Conservation (phyloP, 352 stramenopile genomes). For the Hyaloperonospora arabidopsidis region DNA sequence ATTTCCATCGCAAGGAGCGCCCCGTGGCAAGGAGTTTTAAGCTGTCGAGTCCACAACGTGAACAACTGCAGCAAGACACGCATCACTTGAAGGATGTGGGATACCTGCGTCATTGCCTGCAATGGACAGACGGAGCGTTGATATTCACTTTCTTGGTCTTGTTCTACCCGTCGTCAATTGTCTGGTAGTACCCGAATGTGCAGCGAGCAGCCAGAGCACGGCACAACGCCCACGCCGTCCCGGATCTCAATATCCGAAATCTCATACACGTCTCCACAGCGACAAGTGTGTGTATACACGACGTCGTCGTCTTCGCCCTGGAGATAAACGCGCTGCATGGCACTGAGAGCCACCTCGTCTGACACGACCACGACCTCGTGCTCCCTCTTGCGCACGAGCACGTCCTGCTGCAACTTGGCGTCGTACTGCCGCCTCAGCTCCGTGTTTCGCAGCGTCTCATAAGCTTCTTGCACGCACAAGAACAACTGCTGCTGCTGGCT, state of each 20-base stretch:
- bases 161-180: background rate
- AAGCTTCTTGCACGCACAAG: conserved; percentile 52
- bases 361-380: conserved; percentile 52
- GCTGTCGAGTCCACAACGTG: background rate
- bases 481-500: conserved; percentile 34
- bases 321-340: conserved; percentile 43
- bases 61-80: background rate
- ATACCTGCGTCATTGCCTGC: conserved; percentile 11
- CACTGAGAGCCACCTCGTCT: conserved; percentile 39
- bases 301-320: conserved; percentile 32
- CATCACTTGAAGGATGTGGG: conserved; percentile 8
- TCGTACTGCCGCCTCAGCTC: conserved; percentile 49
- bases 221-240: conserved; percentile 59
- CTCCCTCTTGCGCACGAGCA: conserved; percentile 29
- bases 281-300: conserved; percentile 51
- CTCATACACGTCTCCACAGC: conserved; percentile 72
- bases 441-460: conserved; percentile 51
- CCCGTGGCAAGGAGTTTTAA: conserved; percentile 82
- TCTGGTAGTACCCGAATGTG: conserved; percentile 55
- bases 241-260: conserved; percentile 51
- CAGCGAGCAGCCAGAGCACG: conserved; percentile 74
- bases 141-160: background rate
- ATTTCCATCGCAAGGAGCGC: conserved; percentile 64
- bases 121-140: conserved; percentile 15
- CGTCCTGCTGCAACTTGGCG: conserved; percentile 32